Percentiles rank a stretch among this genome's conserved stretches.
Conservation (phyloP, 192 early-diverging fungal genomes). For the Kappamyces sp. region DNA sequence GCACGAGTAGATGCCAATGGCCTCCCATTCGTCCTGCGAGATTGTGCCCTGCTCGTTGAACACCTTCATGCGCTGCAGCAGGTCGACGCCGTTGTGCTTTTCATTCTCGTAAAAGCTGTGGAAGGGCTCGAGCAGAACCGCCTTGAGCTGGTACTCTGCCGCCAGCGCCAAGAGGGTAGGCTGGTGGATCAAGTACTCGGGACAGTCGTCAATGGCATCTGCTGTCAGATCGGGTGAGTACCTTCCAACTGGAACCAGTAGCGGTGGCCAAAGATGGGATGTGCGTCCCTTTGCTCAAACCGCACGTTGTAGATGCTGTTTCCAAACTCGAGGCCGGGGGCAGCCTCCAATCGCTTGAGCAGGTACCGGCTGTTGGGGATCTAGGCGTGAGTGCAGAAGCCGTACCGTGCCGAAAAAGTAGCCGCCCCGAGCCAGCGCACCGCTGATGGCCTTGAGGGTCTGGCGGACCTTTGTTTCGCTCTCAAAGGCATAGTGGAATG, state of each 20-base stretch:
- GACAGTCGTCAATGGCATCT: slow-evolving; percentile 95
- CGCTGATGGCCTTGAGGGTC: slow-evolving; percentile 75
- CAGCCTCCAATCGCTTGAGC: slow-evolving; percentile 35
- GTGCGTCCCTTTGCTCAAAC: slow-evolving; percentile 66
- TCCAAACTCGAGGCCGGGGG: slow-evolving; percentile 60
- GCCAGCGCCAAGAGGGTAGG: slow-evolving; percentile 79
- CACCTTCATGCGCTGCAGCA: slow-evolving; percentile 81
- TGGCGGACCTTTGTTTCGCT: slow-evolving; percentile 71
- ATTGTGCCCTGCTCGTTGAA: slow-evolving; percentile 63
- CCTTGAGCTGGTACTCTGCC: slow-evolving; percentile 70
- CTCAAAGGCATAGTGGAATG: slow-evolving; percentile 93
- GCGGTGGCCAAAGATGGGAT: slow-evolving; percentile 69
- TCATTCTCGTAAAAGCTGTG: slow-evolving; percentile 75
- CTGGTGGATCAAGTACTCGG: slow-evolving; percentile 89
- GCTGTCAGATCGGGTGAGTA: too few relatives aligned
- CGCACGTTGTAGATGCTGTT: slow-evolving; percentile 83
- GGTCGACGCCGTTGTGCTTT: slow-evolving; percentile 36
- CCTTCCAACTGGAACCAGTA: slow-evolving; percentile 82
- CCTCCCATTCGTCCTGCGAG: slow-evolving; percentile 88
- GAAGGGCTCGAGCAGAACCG: slow-evolving; percentile 69
- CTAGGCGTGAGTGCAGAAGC: too few relatives aligned
- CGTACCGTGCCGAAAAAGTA: slow-evolving; percentile 82
- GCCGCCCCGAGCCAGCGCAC: slow-evolving; percentile 65
- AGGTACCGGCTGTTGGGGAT: too few relatives aligned
- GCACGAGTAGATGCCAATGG: slow-evolving; percentile 68